These are phyloP conservation scores for Picea glauca DNA, from an alignment of 75 land plant genomes.

Conservation along the genomic window DNA sequence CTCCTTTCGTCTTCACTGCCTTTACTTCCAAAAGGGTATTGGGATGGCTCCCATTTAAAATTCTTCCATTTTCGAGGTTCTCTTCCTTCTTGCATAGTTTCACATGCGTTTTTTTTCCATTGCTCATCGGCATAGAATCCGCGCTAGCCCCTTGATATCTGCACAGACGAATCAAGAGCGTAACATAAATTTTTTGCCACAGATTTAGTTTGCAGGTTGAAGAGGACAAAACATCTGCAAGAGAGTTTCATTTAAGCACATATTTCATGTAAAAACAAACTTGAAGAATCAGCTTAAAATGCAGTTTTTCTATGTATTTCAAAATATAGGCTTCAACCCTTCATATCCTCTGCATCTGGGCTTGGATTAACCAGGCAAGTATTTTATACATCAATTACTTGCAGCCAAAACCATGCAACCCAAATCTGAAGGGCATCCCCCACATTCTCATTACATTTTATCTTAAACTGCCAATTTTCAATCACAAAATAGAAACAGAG, in stretches of 20 bases:
- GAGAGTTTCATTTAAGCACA: background rate
- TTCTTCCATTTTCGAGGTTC: slow-evolving; percentile 13
- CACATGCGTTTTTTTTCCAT: slow-evolving; percentile 10
- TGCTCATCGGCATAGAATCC: slow-evolving; percentile 7
- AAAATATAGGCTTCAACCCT: background rate
- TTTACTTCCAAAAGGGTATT: slow-evolving; percentile 3
- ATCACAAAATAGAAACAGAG: background rate
- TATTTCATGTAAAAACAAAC: background rate
- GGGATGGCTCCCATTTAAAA: background rate
- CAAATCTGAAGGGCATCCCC: background rate
- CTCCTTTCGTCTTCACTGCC: slow-evolving; percentile 6
- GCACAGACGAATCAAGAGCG: background rate
- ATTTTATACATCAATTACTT: background rate
- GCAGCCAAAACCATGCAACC: background rate
- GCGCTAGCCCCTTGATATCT: slow-evolving; percentile 19
- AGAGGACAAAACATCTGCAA: background rate
- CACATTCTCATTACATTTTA: background rate
- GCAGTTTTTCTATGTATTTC: background rate
- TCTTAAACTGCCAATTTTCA: background rate
- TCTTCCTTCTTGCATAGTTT: slow-evolving; percentile 7
- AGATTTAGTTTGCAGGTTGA: too few relatives aligned
- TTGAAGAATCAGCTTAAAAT: background rate
- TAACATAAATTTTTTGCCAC: background rate
- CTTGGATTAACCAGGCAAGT: background rate
- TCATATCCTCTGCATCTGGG: background rate